Evolutionary conservation across 78 protist species (phyloP).

Genomic region (Dictyostelium brefeldianum): DNA sequence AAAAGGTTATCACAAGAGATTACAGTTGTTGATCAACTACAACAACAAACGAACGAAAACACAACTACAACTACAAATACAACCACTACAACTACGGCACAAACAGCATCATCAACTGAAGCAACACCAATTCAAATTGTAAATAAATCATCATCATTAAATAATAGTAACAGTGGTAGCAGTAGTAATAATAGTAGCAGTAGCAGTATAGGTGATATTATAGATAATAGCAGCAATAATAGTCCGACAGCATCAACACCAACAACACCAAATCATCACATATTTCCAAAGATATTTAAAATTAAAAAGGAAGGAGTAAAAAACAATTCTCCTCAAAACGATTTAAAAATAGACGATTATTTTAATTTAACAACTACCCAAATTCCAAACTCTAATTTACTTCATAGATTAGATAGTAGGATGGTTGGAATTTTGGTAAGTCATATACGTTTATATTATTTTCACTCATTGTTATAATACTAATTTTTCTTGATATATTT

Average conservation of each 20-base stretch:
- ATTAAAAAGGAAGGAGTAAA: neutral
- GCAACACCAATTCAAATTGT: neutral
- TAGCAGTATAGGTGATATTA: neutral
- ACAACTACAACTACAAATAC: neutral
- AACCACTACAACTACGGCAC: neutral
- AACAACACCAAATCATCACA: neutral
- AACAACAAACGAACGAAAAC: no score
- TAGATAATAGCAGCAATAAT: conserved; percentile 4
- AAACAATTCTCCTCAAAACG: neutral
- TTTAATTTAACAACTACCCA: conserved; percentile 71
- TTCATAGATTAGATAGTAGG: conserved; percentile 67
- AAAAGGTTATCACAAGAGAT: no score
- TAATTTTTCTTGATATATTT: no score
- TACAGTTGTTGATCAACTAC: no score
- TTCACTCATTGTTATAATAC: neutral
- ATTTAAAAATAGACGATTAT: conserved; percentile 77
- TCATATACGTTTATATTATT: no score
- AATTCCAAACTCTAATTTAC: conserved; percentile 62
- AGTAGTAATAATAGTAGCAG: neutral
- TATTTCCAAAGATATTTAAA: neutral
- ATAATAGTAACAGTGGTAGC: neutral
- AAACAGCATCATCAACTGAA: neutral
- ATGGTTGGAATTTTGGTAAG: conserved; percentile 80
- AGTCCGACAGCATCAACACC: neutral
- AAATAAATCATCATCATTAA: neutral